phyloP scores from a whole-genome alignment of 768 basidiomycete genomes.

The Mycena filopes region DNA sequence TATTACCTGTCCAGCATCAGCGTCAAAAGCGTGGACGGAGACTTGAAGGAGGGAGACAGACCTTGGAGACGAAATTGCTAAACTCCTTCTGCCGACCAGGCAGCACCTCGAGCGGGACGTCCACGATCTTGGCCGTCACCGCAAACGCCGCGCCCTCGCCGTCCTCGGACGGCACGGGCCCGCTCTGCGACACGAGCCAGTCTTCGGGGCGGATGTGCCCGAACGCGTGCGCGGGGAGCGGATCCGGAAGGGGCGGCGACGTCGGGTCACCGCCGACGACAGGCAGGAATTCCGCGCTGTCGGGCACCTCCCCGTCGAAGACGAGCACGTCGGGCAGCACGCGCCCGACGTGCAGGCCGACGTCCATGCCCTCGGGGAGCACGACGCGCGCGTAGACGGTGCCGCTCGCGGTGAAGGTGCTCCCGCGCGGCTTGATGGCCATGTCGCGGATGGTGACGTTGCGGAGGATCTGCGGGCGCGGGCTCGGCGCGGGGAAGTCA shows the following conservation, averaged over 20 bases:
- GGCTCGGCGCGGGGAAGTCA: slow-evolving; percentile 73
- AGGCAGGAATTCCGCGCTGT: slow-evolving; percentile 30
- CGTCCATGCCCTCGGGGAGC: slow-evolving; percentile 74
- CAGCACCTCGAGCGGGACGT: slow-evolving; percentile 81
- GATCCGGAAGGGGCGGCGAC: slow-evolving; percentile 66
- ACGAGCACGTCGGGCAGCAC: slow-evolving; percentile 83
- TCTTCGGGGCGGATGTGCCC: slow-evolving; percentile 77
- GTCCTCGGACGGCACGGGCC: slow-evolving; percentile 52
- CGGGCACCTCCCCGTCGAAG: slow-evolving; percentile 76
- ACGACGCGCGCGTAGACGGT: slow-evolving; percentile 72
- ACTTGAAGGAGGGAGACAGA: slow-evolving; percentile 38
- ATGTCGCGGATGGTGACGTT: slow-evolving; percentile 82
- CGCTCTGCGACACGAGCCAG: slow-evolving; percentile 66
- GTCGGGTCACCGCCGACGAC: slow-evolving; percentile 44
- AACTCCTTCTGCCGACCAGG: slow-evolving; percentile 84
- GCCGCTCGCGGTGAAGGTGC: slow-evolving; percentile 73
- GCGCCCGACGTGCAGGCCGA: slow-evolving; percentile 69
- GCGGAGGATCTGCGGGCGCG: slow-evolving; percentile 72
- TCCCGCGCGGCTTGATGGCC: slow-evolving; percentile 67
- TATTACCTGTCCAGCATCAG: slow-evolving; percentile 60
- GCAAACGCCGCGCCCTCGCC: slow-evolving; percentile 65
- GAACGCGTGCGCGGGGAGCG: slow-evolving; percentile 78
- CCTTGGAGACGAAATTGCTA: slow-evolving; percentile 82
- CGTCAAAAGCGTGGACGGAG: slow-evolving; percentile 1
- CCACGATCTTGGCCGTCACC: slow-evolving; percentile 73